Base-by-base conservation (phyloP, 768 basidiomycete genomes). In the Boletus vermiculosoides region DNA sequence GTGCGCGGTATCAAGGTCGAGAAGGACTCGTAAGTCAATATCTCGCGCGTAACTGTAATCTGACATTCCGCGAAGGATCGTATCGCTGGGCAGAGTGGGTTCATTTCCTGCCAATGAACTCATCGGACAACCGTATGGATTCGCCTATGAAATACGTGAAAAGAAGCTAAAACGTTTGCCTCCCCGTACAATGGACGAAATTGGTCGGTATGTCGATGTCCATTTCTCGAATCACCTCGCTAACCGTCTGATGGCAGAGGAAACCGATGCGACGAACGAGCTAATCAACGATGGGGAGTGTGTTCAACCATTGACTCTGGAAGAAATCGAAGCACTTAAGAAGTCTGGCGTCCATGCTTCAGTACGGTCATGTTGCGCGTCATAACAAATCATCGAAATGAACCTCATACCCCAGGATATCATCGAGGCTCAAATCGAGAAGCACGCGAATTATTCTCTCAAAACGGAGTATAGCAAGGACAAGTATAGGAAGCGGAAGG, bases 401-500 rank as follows among this genome's bases (percentile, higher is more conserved):
- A 58, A 57, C 50, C 41, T 65, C 46, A 44, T 37, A n/a, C 18
- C 37, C 5, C 75, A 97, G 88, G 95, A 98, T 66, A 98, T 99
- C 51, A 96, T 98, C 69, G 87, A 90, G 67, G 87, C 80, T 71
- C 96, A 98, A 72, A 96, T 98, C 46, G 93, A 92, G 64, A 84
- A 87, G 65, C 96, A 98, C 66, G 87, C 90, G 31, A 90, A 92
- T 64, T 99, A 90, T 71, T 85, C 86, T 12, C 77, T 98, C 48
- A 98, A 98, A 74, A 98, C 95, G 1, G 97, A 96, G 72, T 98
- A 95, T 73, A 94, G 92, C 74, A 98, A 99, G 73, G 95, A 98
- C 67, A 99, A 99, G 71, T 99, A 98, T 74, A 89, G 84, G 71
- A 96, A 95, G 71, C 81, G 93, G 39, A 99, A 99, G 72, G 92